These are phyloP conservation scores for Candida mattraensis DNA, from an alignment of 805 yeast genomes.

Conservation along the genomic window DNA sequence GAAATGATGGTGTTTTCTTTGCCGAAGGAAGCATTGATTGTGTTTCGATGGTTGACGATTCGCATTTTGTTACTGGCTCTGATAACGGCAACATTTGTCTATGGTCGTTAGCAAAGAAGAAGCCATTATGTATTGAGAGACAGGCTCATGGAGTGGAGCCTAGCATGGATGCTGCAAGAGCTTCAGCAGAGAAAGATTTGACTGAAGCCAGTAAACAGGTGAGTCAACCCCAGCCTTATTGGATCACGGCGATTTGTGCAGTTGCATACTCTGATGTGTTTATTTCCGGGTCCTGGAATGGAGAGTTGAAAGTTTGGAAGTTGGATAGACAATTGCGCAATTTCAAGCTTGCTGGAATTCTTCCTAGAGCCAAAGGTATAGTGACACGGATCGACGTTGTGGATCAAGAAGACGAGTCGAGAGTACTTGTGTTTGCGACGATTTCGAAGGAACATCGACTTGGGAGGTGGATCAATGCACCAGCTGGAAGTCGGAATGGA, in stretches of 20 bases:
- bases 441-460: slow-evolving; percentile 82
- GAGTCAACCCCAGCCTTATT: slow-evolving; percentile 76
- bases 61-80: slow-evolving; percentile 90
- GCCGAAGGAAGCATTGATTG: slow-evolving; percentile 89
- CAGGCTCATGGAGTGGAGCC: slow-evolving; percentile 73
- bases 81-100: slow-evolving; percentile 89
- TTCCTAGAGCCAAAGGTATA: slow-evolving; percentile 65
- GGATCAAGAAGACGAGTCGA: slow-evolving; percentile 52
- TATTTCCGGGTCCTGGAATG: slow-evolving; percentile 87
- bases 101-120: slow-evolving; percentile 91
- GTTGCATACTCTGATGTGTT: slow-evolving; percentile 84
- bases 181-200: slow-evolving; percentile 50
- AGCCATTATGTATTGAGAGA: slow-evolving; percentile 70
- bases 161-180: slow-evolving; percentile 42
- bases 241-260: slow-evolving; percentile 81
- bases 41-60: slow-evolving; percentile 88
- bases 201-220: slow-evolving; percentile 45
- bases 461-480: slow-evolving; percentile 78
- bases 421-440: slow-evolving; percentile 60
- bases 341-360: slow-evolving; percentile 55
- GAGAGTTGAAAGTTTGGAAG: slow-evolving; percentile 76
- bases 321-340: slow-evolving; percentile 61
- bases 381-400: slow-evolving; percentile 59
- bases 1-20: slow-evolving; percentile 38
- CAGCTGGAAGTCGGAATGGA: slow-evolving; percentile 72